phyloP scores from a whole-genome alignment of 176 grass and related monocot genomes.

The Aegilops sharonensis region DNA sequence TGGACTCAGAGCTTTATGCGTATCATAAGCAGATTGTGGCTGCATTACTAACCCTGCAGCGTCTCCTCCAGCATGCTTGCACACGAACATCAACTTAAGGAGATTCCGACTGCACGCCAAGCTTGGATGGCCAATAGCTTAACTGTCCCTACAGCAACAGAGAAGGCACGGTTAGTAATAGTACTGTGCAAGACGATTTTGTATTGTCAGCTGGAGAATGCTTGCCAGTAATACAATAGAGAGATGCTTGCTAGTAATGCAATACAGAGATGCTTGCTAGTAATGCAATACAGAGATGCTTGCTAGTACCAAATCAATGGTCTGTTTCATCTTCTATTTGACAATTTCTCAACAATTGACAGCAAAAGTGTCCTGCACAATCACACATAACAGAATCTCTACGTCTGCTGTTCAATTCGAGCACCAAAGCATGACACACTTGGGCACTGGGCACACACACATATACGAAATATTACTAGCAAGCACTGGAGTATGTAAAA shows the following conservation, averaged over 20 bases:
- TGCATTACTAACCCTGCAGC: conserved; percentile 47
- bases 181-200: not conserved
- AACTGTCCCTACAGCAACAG: conserved; percentile 50
- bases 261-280: not conserved
- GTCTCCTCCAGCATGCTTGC: conserved; percentile 51
- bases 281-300: not conserved
- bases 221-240: no score
- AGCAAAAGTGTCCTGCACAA: no score
- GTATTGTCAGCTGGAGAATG: no score
- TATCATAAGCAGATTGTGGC: not conserved
- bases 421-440: no score
- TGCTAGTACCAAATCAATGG: no score
- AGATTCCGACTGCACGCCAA: conserved; percentile 52
- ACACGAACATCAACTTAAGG: conserved; percentile 54
- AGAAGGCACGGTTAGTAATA: not conserved
- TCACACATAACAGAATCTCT: no score
- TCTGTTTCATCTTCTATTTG: no score
- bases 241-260: not conserved
- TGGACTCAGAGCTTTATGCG: not conserved
- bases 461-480: no score
- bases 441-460: no score
- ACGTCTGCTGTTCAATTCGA: no score
- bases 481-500: no score
- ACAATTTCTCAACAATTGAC: no score
- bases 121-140: conserved; percentile 44